Conservation (phyloP, 805 yeast genomes). For the Sugiyamaella floridensis region DNA sequence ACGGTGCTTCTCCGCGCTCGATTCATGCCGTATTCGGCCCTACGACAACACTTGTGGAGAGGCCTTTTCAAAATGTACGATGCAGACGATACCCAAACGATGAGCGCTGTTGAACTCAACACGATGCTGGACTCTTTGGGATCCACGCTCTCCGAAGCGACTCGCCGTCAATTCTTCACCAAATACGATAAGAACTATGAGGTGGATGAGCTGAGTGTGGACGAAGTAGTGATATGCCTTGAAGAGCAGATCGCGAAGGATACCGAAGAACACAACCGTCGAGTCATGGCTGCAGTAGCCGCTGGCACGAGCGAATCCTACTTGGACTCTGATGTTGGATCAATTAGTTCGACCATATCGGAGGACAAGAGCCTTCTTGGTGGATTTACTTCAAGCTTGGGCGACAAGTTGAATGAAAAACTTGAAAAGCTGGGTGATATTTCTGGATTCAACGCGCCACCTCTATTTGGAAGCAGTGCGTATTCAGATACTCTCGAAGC, state of each 20-base stretch:
- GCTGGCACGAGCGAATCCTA: not conserved
- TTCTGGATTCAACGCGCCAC: not conserved
- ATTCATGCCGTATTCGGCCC: constrained; percentile 56
- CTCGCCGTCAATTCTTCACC: constrained; percentile 28
- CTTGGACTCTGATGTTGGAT: not conserved
- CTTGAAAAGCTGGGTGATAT: not conserved
- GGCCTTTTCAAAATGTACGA: constrained; percentile 51
- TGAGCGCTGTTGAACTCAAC: constrained; percentile 54
- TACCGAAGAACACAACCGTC: constrained; percentile 8
- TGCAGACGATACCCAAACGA: constrained; percentile 36
- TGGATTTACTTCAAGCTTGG: not conserved
- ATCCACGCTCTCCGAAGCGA: constrained; percentile 34
- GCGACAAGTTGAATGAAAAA: not conserved
- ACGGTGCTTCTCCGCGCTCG: constrained; percentile 52
- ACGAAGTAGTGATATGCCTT: constrained; percentile 50
- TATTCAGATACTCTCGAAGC: not conserved
- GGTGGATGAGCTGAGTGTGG: constrained; percentile 42
- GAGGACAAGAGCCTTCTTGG: not conserved
- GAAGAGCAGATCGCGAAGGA: constrained; percentile 32
- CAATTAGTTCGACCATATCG: not conserved
- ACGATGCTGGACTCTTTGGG: constrained; percentile 62
- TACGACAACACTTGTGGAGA: constrained; percentile 67
- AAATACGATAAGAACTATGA: constrained; percentile 27
- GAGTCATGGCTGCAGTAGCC: not conserved
- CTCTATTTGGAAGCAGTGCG: not conserved